Conservation (phyloP, 2,329 filamentous ascomycete species). For the Curvularia sp. region DNA sequence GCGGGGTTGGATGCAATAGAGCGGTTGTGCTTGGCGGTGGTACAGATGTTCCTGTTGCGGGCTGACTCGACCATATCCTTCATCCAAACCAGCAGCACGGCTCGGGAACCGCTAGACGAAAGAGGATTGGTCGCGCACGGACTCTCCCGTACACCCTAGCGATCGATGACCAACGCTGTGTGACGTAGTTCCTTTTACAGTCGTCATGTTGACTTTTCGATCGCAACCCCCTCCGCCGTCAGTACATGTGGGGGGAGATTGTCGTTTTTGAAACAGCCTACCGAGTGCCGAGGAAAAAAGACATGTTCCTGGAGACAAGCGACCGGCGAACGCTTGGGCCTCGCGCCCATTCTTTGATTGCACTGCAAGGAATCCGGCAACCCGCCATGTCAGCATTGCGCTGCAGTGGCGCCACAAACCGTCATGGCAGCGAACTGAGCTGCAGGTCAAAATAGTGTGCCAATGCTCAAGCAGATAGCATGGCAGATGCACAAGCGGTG, state of each 20-base stretch:
- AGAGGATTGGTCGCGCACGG: not conserved
- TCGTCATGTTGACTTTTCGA: slow-evolving; percentile 15
- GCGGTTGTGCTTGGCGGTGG: slow-evolving; percentile 1
- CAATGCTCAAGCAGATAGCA: not conserved
- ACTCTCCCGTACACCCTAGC: slow-evolving; percentile 1
- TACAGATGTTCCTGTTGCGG: slow-evolving; percentile 1
- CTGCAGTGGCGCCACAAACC: not conserved
- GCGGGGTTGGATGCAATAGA: slow-evolving; percentile 1
- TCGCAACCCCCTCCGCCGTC: not conserved
- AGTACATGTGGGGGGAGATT: slow-evolving; percentile 2
- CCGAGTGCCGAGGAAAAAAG: not conserved
- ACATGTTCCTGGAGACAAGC: not conserved
- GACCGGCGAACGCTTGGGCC: not conserved
- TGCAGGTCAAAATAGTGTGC: not conserved
- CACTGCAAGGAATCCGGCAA: not conserved
- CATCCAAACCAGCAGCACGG: slow-evolving; percentile 1
- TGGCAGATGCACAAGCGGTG: slow-evolving; percentile 1
- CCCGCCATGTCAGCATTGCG: not conserved
- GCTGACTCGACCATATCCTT: slow-evolving; percentile 1
- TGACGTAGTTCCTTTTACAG: slow-evolving; percentile 11
- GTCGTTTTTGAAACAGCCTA: slow-evolving; percentile 3
- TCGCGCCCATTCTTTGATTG: not conserved
- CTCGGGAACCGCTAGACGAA: slow-evolving; percentile 4
- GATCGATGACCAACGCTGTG: slow-evolving; percentile 8
- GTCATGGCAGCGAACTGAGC: not conserved